These are phyloP conservation scores for Areca catechu DNA, from an alignment of 176 grass and related monocot genomes.

Conservation along the genomic window DNA sequence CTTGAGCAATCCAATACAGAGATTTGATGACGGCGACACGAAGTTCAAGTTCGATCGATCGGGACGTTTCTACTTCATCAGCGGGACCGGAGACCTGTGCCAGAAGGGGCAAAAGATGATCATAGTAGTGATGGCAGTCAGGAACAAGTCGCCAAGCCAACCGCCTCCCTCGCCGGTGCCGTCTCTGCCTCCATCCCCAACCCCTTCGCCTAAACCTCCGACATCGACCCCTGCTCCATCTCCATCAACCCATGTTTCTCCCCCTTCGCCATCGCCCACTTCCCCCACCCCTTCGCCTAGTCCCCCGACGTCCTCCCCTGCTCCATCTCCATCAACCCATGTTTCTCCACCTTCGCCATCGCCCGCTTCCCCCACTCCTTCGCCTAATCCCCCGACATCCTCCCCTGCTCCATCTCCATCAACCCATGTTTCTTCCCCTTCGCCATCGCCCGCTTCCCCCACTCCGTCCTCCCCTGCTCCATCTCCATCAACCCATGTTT, in stretches of 20 bases:
- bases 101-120: conserved; percentile 34
- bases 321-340: neutral
- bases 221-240: neutral
- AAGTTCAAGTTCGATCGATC: conserved; percentile 12
- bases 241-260: too few relatives aligned
- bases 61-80: conserved; percentile 44
- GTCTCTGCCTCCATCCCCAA: neutral
- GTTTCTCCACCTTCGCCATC: neutral
- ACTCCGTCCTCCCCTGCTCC: neutral
- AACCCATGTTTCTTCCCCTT: neutral
- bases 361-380: neutral
- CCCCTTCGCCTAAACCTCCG: neutral
- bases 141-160: neutral
- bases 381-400: neutral
- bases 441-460: neutral
- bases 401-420: neutral
- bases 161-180: neutral
- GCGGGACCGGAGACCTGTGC: conserved; percentile 20
- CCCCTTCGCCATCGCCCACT: neutral
- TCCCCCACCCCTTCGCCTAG: neutral
- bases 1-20: conserved; percentile 17
- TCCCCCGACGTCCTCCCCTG: neutral
- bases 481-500: neutral
- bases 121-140: conserved; percentile 12
- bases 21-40: conserved; percentile 23